Evolutionary conservation across 495 filamentous ascomycete genomes (phyloP), one percentile per base, ranked within the genome.

Genomic region (Xylaria sp.): DNA sequence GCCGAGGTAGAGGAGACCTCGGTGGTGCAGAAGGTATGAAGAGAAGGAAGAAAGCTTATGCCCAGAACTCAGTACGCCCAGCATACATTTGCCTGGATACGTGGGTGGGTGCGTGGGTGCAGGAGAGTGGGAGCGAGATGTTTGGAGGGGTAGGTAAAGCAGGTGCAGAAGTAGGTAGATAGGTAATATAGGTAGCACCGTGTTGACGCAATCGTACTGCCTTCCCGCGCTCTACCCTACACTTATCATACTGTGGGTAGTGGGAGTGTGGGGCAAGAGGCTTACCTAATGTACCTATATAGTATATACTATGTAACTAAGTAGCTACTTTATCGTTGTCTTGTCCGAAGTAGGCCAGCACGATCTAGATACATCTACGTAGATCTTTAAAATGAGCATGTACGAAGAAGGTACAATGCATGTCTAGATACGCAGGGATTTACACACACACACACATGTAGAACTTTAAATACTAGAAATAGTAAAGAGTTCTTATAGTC

Each of bases 161-260:
- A n/a, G n/a, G n/a, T n/a, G n/a, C n/a, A n/a, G n/a, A n/a, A n/a
- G n/a, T n/a, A n/a, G n/a, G n/a, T n/a, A n/a, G 29, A 11, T 14
- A 58, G 46, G 65, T 21, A 26, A 19, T 15, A 35, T 21, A 57
- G 66, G 66, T 61, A 68, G 44, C 44, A 65, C 44, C 37, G 62
- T 52, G 62, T 65, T 65, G 62, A 65, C 62, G 62, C 44, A 65
- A 50, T 50, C 62, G 31, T 19, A 3, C 33, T 33, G 17, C 29
- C 11, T 59, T 17, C 21, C 17, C 17, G 26, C n/a, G n/a, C n/a
- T n/a, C 12, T 55, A 53, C 35, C 8, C 4, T 37, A 37, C 35
- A 4, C 4, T 37, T 3, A 3, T 37, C 35, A 3, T 37, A 37
- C 35, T 37, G 35, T 37, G 35, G n/a, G n/a, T 8, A 3, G 17